A percentile compares a stretch with the other conserved stretches of the same genome.
These are phyloP conservation scores for Calonectria pseudoturangicola DNA, from an alignment of 2,329 filamentous ascomycete genomes.

Conservation along the genomic window DNA sequence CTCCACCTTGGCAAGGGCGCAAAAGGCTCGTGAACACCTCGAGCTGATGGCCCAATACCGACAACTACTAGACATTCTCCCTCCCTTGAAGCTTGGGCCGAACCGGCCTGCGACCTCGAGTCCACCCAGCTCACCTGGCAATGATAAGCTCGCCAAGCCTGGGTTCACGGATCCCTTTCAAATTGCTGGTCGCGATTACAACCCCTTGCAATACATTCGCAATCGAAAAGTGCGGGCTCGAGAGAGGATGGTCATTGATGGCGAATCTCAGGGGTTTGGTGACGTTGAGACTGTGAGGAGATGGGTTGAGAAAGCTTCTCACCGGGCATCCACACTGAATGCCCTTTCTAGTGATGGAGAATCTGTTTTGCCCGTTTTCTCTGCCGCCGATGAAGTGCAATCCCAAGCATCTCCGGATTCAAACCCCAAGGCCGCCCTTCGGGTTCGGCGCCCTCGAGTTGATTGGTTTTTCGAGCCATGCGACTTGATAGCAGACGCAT, in stretches of 20 bases:
- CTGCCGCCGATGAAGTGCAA: constrained; percentile 66
- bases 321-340: constrained; percentile 55
- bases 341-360: constrained; percentile 50
- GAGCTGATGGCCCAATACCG: constrained; percentile 91
- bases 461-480: constrained; percentile 91
- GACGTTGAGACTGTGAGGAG: constrained; percentile 81
- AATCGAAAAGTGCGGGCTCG: constrained; percentile 90
- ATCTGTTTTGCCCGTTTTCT: constrained; percentile 66
- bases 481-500: constrained; percentile 91
- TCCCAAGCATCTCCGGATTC: constrained; percentile 66
- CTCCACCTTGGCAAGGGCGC: constrained; percentile 86
- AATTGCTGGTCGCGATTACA: constrained; percentile 83
- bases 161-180: constrained; percentile 57
- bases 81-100: constrained; percentile 77
- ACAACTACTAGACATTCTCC: constrained; percentile 84
- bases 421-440: constrained; percentile 68
- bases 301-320: constrained; percentile 84
- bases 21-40: constrained; percentile 89
- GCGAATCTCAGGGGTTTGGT: constrained; percentile 84
- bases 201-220: constrained; percentile 93
- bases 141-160: constrained; percentile 56
- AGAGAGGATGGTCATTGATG: constrained; percentile 84
- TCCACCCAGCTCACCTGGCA: constrained; percentile 63
- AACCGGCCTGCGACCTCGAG: constrained; percentile 64
- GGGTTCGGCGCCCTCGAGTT: constrained; percentile 82